Conservation (phyloP, 345 rosid genomes). For the Microthlaspi erraticum region DNA sequence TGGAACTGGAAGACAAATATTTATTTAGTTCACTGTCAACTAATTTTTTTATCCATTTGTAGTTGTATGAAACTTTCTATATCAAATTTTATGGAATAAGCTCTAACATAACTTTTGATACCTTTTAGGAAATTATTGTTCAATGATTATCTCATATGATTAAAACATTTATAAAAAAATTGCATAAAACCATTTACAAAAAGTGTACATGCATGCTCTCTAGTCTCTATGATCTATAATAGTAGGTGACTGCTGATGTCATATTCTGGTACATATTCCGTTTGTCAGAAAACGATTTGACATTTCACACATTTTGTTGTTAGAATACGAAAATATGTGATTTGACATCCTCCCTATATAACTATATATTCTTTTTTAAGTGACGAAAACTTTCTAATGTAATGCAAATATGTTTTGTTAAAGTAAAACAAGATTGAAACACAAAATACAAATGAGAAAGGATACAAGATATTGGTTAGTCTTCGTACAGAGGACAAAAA, state of each 20-base stretch:
- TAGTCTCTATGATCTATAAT: slow-evolving; percentile 4
- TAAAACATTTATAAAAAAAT: slow-evolving; percentile 5
- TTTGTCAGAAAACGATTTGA: slow-evolving; percentile 34
- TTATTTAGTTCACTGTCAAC: no score
- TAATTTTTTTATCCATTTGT: no score
- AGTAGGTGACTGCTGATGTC: slow-evolving; percentile 35
- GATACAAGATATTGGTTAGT: not conserved
- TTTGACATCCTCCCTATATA: no score
- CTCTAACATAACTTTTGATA: not conserved
- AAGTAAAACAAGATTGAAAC: no score
- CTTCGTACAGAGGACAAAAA: not conserved
- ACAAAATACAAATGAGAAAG: no score
- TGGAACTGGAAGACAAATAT: no score
- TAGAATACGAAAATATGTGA: no score
- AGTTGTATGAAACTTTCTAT: no score
- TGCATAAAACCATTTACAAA: not conserved
- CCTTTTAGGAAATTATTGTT: not conserved
- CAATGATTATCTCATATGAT: slow-evolving; percentile 25
- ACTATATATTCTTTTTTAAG: no score
- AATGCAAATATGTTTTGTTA: no score
- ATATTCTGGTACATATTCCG: slow-evolving; percentile 30
- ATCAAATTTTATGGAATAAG: no score
- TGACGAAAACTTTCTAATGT: no score
- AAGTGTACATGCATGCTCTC: not conserved
- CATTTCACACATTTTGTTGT: slow-evolving; percentile 15